phyloP scores from a whole-genome alignment of 306 rosid genomes.

The Ormosia emarginata region DNA sequence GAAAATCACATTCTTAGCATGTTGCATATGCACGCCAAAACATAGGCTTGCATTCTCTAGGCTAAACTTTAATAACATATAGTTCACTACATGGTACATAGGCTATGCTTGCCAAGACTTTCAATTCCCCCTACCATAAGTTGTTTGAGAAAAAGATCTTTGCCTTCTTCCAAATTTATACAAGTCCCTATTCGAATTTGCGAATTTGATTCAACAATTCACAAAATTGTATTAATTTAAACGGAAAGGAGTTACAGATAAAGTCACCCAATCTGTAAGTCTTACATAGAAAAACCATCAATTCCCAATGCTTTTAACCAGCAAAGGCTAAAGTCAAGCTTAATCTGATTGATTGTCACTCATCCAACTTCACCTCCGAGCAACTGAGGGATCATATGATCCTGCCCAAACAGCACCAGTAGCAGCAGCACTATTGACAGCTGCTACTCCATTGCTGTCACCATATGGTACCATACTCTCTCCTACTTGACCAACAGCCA shows the following conservation, averaged over 20 bases:
- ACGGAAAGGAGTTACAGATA: not conserved
- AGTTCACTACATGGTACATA: not conserved
- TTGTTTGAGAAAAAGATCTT: not conserved
- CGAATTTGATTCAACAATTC: constrained; percentile 19
- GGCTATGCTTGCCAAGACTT: not conserved
- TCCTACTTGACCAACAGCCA: constrained; percentile 41
- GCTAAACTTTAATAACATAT: not conserved
- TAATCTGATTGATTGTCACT: not conserved
- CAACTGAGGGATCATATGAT: constrained; percentile 40
- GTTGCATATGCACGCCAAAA: not conserved
- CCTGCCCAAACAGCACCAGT: constrained; percentile 33
- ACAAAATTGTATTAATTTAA: not conserved
- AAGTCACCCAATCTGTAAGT: not conserved
- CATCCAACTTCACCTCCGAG: constrained; percentile 27
- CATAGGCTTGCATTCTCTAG: not conserved
- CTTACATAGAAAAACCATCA: not conserved
- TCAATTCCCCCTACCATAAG: not conserved
- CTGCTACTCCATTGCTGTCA: constrained; percentile 34
- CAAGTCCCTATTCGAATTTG: not conserved
- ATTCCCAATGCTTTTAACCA: not conserved
- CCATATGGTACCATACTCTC: constrained; percentile 36
- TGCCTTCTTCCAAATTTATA: constrained; percentile 1
- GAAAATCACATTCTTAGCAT: not conserved
- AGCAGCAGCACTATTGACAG: constrained; percentile 22
- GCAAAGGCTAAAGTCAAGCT: constrained; percentile 1